Percentiles rank a stretch among this genome's conserved stretches.
phyloP scores from a whole-genome alignment of 2,329 filamentous ascomycete species.

The Pyricularia pennisetigena region DNA sequence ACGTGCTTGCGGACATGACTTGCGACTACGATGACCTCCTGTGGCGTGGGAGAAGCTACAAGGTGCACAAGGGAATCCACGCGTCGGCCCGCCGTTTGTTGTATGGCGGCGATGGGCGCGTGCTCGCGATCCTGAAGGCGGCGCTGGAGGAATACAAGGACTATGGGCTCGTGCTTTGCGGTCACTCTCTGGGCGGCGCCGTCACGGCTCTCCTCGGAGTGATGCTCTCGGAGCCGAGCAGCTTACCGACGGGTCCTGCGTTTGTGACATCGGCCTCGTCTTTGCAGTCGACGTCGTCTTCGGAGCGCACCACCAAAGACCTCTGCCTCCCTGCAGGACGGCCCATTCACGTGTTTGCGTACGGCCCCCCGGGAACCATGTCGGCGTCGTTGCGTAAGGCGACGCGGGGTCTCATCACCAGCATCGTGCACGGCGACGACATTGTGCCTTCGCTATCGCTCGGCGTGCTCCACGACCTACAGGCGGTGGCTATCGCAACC shows the following conservation, averaged over 20 bases:
- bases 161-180: slow-evolving; percentile 61
- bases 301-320: slow-evolving; percentile 16
- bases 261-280: slow-evolving; percentile 50
- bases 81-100: slow-evolving; percentile 59
- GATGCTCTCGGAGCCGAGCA: slow-evolving; percentile 56
- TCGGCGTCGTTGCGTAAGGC: slow-evolving; percentile 58
- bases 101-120: slow-evolving; percentile 56
- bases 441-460: slow-evolving; percentile 65
- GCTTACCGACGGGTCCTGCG: slow-evolving; percentile 33
- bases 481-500: slow-evolving; percentile 61
- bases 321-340: slow-evolving; percentile 52
- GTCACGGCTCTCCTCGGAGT: slow-evolving; percentile 62
- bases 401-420: slow-evolving; percentile 66
- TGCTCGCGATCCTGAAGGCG: slow-evolving; percentile 55
- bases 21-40: slow-evolving; percentile 60
- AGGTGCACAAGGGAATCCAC: slow-evolving; percentile 67
- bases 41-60: slow-evolving; percentile 55
- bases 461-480: slow-evolving; percentile 65
- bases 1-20: slow-evolving; percentile 63
- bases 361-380: slow-evolving; percentile 65
- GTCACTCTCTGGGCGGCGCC: slow-evolving; percentile 59
- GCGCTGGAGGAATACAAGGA: slow-evolving; percentile 57
- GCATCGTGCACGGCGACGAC: slow-evolving; percentile 62
- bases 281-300: slow-evolving; percentile 18
- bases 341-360: slow-evolving; percentile 71